A percentile compares a stretch with the other conserved stretches of the same genome.
Evolutionary conservation across 2,329 filamentous ascomycete genomes (phyloP).

Genomic region (Cercospora berteroae): DNA sequence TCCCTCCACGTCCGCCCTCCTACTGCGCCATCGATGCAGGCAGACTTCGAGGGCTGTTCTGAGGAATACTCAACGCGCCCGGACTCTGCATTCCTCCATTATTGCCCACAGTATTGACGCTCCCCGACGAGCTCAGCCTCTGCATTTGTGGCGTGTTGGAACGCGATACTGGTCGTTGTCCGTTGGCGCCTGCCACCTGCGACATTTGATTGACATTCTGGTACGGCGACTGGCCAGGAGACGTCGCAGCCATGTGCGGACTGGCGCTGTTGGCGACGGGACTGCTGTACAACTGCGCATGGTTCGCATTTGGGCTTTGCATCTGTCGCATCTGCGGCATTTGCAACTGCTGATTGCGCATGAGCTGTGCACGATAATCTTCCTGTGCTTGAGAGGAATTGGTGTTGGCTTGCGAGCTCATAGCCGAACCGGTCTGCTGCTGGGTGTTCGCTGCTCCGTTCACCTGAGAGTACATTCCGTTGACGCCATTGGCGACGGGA

Average conservation of each 20-base stretch:
- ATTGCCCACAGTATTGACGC: conserved; percentile 25
- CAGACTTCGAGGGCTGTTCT: conserved; percentile 36
- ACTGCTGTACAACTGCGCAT: conserved; percentile 31
- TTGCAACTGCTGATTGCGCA: conserved; percentile 35
- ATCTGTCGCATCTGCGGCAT: conserved; percentile 32
- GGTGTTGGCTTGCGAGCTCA: conserved; percentile 23
- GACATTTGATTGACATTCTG: conserved; percentile 26
- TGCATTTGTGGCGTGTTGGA: conserved; percentile 37
- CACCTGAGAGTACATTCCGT: conserved; percentile 13
- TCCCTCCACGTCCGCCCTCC: background rate
- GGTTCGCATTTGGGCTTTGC: conserved; percentile 29
- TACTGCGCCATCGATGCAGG: conserved; percentile 34
- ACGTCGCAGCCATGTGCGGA: conserved; percentile 32
- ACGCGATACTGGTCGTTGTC: conserved; percentile 29
- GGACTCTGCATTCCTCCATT: conserved; percentile 34
- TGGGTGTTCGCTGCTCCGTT: conserved; percentile 17
- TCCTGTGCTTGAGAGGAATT: conserved; percentile 21
- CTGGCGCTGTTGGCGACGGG: conserved; percentile 33
- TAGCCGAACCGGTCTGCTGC: conserved; percentile 18
- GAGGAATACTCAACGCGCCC: conserved; percentile 24
- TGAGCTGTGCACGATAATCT: conserved; percentile 33
- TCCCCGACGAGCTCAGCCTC: conserved; percentile 34
- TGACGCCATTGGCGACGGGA: conserved; percentile 12
- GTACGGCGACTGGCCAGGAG: conserved; percentile 25
- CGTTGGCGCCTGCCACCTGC: conserved; percentile 18